Conservation (phyloP, 352 stramenopile genomes). For the Globisporangium cederbergense region DNA sequence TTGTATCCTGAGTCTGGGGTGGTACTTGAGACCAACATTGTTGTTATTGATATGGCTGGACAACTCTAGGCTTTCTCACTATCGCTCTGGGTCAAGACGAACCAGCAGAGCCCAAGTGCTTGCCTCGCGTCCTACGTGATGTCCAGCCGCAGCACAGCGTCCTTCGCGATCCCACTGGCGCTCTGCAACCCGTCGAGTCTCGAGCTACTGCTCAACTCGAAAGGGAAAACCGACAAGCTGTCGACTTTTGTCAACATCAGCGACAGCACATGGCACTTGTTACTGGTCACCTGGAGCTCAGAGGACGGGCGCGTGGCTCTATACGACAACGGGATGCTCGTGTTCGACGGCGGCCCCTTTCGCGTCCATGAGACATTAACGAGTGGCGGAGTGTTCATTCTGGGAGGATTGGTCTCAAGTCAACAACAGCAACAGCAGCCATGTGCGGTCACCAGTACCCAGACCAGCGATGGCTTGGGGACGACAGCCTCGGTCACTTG, state of each 20-base stretch:
- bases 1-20: background rate
- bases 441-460: background rate
- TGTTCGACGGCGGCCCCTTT: slow-evolving; percentile 65
- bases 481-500: slow-evolving; percentile 23
- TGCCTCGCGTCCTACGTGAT: slow-evolving; percentile 52
- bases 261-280: slow-evolving; percentile 68
- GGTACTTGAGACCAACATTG: background rate
- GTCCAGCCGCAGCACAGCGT: background rate
- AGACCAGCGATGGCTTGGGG: background rate
- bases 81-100: slow-evolving; percentile 64
- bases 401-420: slow-evolving; percentile 36
- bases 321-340: slow-evolving; percentile 69
- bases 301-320: slow-evolving; percentile 50
- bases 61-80: slow-evolving; percentile 41
- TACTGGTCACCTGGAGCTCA: slow-evolving; percentile 51
- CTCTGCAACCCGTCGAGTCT: slow-evolving; percentile 64
- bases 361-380: slow-evolving; percentile 28
- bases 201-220: slow-evolving; percentile 43
- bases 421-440: background rate
- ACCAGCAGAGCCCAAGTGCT: slow-evolving; percentile 18
- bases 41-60: background rate
- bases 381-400: slow-evolving; percentile 34
- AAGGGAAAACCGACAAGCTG: slow-evolving; percentile 24
- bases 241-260: slow-evolving; percentile 62
- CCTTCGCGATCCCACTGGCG: slow-evolving; percentile 29